Evolutionary conservation across 208 protist species (phyloP).

Genomic region (Leishmania martiniquensis): DNA sequence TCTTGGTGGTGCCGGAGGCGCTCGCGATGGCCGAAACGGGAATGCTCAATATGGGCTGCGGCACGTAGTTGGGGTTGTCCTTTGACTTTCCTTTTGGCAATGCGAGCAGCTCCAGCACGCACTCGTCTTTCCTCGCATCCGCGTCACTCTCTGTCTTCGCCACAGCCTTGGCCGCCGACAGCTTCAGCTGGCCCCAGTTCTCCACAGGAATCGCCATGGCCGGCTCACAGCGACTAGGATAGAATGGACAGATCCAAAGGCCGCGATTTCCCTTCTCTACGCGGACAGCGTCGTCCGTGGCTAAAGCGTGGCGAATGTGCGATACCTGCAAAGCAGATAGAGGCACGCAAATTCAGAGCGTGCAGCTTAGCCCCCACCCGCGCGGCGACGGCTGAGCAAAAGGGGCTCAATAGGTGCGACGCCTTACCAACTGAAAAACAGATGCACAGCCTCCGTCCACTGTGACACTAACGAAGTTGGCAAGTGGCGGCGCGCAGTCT

Average conservation of each 20-base stretch:
- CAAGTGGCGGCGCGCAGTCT: neutral
- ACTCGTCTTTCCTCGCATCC: slow-evolving; percentile 26
- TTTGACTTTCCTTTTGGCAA: slow-evolving; percentile 59
- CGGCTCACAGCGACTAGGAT: neutral
- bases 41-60: slow-evolving; percentile 63
- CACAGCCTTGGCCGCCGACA: slow-evolving; percentile 24
- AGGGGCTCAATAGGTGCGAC: neutral
- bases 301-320: neutral
- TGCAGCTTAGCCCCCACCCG: no score
- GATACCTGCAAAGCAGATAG: neutral
- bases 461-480: neutral
- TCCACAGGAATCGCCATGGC: slow-evolving; percentile 56
- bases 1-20: slow-evolving; percentile 77
- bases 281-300: neutral
- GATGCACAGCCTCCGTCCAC: neutral
- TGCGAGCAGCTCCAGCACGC: slow-evolving; percentile 51
- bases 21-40: slow-evolving; percentile 71
- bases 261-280: neutral
- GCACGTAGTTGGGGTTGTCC: slow-evolving; percentile 50
- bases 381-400: no score
- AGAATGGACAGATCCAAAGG: neutral
- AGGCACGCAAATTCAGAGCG: no score
- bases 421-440: neutral
- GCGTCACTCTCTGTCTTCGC: slow-evolving; percentile 33
- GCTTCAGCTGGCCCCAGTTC: slow-evolving; percentile 82